Percentiles rank a stretch among this genome's conserved stretches.
Evolutionary conservation across 2,329 filamentous ascomycete genomes (phyloP).

Genomic region (Scedosporium minutisporum): DNA sequence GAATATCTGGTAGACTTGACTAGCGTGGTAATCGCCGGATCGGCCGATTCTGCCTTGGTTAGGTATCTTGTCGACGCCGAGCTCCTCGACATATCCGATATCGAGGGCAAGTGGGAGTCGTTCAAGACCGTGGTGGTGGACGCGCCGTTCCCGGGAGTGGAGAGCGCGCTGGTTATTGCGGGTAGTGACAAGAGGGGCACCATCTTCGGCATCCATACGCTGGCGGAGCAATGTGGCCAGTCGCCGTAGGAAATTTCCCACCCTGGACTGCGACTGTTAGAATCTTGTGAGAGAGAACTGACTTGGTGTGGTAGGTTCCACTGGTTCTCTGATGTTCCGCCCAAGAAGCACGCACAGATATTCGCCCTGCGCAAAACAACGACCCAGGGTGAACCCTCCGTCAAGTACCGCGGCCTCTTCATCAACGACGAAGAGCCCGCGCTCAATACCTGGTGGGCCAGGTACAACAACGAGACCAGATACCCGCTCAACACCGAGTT

Average conservation of each 20-base stretch:
- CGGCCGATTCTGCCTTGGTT: constrained; percentile 54
- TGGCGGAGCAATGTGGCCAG: constrained; percentile 60
- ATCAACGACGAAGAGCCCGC: constrained; percentile 55
- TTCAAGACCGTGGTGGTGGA: constrained; percentile 52
- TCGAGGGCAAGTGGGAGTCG: constrained; percentile 60
- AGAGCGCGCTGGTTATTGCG: constrained; percentile 54
- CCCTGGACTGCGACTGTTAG: background rate
- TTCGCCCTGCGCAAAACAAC: constrained; percentile 38
- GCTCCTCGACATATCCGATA: constrained; percentile 35
- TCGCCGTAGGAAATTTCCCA: background rate
- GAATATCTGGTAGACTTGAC: constrained; percentile 30
- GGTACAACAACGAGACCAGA: constrained; percentile 22
- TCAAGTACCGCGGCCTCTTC: constrained; percentile 53
- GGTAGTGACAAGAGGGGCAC: constrained; percentile 56
- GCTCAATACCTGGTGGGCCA: constrained; percentile 38
- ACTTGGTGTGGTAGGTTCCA: constrained; percentile 15
- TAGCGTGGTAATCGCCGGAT: constrained; percentile 57
- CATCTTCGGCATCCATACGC: constrained; percentile 61
- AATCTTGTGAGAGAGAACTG: background rate
- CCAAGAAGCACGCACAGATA: constrained; percentile 36
- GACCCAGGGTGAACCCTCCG: constrained; percentile 40
- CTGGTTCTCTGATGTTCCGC: constrained; percentile 49
- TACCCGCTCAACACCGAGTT: constrained; percentile 42
- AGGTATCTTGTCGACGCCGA: constrained; percentile 44
- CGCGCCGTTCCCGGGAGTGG: constrained; percentile 44